These are phyloP conservation scores for Luffa acutangula DNA, from an alignment of 306 rosid genomes.

Conservation along the genomic window DNA sequence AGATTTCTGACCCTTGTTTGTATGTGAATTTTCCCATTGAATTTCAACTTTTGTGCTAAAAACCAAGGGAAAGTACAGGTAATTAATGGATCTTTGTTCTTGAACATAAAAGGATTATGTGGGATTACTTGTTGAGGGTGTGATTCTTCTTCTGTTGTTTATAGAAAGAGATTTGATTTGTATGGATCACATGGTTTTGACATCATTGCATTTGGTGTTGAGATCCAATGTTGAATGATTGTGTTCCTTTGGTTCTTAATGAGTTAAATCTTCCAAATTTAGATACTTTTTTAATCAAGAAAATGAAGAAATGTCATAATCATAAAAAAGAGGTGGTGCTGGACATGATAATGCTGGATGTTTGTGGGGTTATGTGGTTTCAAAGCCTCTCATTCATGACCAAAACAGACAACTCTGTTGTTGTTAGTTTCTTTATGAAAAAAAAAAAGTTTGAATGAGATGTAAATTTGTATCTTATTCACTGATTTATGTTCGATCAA, in stretches of 20 bases:
- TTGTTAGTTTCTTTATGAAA: too few species aligned
- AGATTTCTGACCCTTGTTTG: neutral
- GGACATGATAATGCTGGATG: slow-evolving; percentile 5
- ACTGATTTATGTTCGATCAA: too few species aligned
- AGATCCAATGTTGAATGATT: neutral
- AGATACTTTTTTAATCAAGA: neutral
- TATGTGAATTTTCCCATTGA: neutral
- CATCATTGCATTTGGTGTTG: slow-evolving; percentile 2
- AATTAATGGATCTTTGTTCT: neutral
- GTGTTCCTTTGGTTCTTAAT: neutral
- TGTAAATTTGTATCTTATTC: too few species aligned
- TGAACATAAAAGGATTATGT: neutral
- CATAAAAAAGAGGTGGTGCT: slow-evolving; percentile 5
- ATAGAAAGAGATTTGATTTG: neutral
- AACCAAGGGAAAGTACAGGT: neutral
- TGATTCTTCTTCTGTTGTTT: neutral
- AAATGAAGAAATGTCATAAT: slow-evolving; percentile 1
- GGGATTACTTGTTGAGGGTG: too few species aligned
- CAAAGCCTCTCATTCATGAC: neutral
- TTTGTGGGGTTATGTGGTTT: slow-evolving; percentile 1
- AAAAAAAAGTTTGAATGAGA: too few species aligned
- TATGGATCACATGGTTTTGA: neutral
- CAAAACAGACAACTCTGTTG: neutral
- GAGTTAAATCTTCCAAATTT: neutral
- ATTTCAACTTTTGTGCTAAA: neutral